phyloP scores from a whole-genome alignment of 371 early-diverging fungal genomes.

The Apophysomyces variabilis region DNA sequence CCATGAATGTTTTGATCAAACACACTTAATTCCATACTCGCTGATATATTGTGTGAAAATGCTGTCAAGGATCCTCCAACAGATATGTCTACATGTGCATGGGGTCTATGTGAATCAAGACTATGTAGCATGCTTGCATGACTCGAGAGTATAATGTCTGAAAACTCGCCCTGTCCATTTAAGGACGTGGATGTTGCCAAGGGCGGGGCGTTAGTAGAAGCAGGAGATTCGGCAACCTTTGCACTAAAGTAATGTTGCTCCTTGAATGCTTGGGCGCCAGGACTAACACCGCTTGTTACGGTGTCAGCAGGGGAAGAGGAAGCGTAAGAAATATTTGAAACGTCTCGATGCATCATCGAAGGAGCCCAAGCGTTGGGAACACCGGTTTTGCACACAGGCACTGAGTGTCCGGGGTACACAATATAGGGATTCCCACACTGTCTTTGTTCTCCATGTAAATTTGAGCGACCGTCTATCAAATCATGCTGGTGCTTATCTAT shows the following conservation, averaged over 20 bases:
- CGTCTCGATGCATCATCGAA: background rate
- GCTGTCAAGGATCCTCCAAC: background rate
- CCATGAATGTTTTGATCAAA: conserved; percentile 23
- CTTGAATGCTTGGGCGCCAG: background rate
- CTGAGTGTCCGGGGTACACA: background rate
- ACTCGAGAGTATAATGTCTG: background rate
- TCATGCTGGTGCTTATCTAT: background rate
- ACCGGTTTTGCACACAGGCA: background rate
- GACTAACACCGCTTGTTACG: background rate
- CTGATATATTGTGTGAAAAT: background rate
- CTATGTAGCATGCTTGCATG: background rate
- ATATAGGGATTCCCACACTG: background rate
- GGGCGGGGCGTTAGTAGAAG: background rate
- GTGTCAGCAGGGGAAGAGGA: background rate
- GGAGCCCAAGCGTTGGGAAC: background rate
- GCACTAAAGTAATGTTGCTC: background rate
- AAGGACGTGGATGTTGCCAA: background rate
- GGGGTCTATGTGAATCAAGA: background rate
- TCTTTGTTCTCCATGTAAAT: background rate
- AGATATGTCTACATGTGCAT: background rate
- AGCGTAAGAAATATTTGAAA: background rate
- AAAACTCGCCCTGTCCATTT: too few species aligned
- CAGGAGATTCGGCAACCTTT: background rate
- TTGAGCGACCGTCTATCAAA: background rate
- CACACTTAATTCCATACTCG: background rate